phyloP scores from a whole-genome alignment of 108 stramenopile genomes.

The Pseudonitzschia delicatissima region DNA sequence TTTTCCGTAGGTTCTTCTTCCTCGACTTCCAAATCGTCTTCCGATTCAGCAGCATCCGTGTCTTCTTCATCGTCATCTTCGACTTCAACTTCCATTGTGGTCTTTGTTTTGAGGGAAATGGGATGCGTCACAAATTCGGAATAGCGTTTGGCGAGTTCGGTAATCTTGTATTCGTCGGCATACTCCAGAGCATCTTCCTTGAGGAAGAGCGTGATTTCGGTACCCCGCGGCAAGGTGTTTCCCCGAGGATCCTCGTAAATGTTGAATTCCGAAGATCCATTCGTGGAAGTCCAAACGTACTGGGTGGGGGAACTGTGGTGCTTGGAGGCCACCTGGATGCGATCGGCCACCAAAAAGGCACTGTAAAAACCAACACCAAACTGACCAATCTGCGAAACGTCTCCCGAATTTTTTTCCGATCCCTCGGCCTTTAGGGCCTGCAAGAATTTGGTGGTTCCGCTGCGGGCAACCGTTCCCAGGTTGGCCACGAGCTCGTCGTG shows the following conservation, averaged over 20 bases:
- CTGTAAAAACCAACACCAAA: slow-evolving; percentile 99
- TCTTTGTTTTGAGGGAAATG: slow-evolving; percentile 83
- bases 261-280: slow-evolving; percentile 88
- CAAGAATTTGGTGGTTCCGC: slow-evolving; percentile 98
- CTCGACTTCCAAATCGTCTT: slow-evolving; percentile 58
- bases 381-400: slow-evolving; percentile 95
- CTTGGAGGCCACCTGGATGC: slow-evolving; percentile 94
- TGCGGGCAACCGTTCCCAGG: slow-evolving; percentile 98
- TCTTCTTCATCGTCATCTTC: slow-evolving; percentile 78
- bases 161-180: slow-evolving; percentile 69
- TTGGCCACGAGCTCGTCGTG: slow-evolving; percentile 93
- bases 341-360: slow-evolving; percentile 91
- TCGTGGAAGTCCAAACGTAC: slow-evolving; percentile 95
- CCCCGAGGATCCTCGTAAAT: slow-evolving; percentile 95
- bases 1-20: slow-evolving; percentile 55
- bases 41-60: slow-evolving; percentile 49
- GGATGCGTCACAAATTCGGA: slow-evolving; percentile 99
- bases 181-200: slow-evolving; percentile 96
- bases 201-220: slow-evolving; percentile 98
- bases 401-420: slow-evolving; percentile 50
- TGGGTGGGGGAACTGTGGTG: slow-evolving; percentile 84
- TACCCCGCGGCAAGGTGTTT: slow-evolving; percentile 95
- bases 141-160: slow-evolving; percentile 89
- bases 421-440: slow-evolving; percentile 72
- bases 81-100: slow-evolving; percentile 71